Base-by-base conservation (phyloP, 1,139 yeast genomes). In the Lodderomyces metapsilosis region DNA sequence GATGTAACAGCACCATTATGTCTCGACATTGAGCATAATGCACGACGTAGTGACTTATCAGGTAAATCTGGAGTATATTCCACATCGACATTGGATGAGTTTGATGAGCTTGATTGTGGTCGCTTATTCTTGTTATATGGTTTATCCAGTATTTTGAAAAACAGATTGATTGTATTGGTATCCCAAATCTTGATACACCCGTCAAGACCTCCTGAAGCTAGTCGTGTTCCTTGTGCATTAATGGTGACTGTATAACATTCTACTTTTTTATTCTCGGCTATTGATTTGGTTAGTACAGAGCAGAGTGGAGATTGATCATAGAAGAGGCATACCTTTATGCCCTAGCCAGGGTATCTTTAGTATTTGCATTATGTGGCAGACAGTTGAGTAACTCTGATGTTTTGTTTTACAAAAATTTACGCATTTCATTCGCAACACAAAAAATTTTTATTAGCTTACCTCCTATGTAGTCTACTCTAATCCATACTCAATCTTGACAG, bases 121-220 rank as follows among this genome's bases (percentile, higher is more conserved):
- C 38, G 38, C 17, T 38, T 44, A 21, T 34, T 13, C 18, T 37
- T 37, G 27, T 17, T 27, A 12, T 22, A 22, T 24, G 31, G 40
- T 21, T 37, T 25, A 8, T 40, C 38, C 18, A 46, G 27, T 2
- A 49, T 28, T 28, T 49, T 44, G 28, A 47, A 52, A 43, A 61
- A 62, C 39, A 48, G 51, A 8, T 51, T 42, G 12, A 62, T 59
- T 8, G 64, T 53, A 3, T 76, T 76, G 8, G 87, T 76, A 15
- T 88, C 84, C 98, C 98, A 92, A 38, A 92, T 84, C 48, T 91
- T 78, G 40, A 92, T 88, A 54, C 88, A 88, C 2, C 98, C 96
- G 62, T 92, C 98, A 43, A 91, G 69, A 1, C 98, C 98, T 12
- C 98, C 98, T 1, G 97, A 84, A 1, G 97, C 98, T 35, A 92